These are phyloP conservation scores for Naganishia cerealis DNA, from an alignment of 1,284 basidiomycete species.

Conservation along the genomic window DNA sequence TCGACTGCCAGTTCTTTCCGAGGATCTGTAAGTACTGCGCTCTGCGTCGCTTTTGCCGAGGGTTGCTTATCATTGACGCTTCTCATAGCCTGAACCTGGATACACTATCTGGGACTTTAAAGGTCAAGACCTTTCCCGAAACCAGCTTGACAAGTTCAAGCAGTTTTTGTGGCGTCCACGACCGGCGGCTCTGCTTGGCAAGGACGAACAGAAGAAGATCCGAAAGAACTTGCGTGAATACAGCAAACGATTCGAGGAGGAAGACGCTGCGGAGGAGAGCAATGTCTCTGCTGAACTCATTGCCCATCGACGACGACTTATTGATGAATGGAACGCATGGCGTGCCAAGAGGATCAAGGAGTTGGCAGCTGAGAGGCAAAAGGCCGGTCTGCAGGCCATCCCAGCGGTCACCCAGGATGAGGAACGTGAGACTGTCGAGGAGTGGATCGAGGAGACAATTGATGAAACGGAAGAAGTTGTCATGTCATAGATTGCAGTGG, in stretches of 20 bases:
- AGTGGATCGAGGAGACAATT: constrained; percentile 85
- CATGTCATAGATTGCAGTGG: constrained; percentile 32
- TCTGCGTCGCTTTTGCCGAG: constrained; percentile 19
- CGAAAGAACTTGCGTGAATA: constrained; percentile 89
- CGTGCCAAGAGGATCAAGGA: constrained; percentile 49
- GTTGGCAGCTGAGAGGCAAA: constrained; percentile 44
- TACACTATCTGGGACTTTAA: constrained; percentile 98
- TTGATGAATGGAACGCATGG: constrained; percentile 99
- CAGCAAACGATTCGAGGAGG: constrained; percentile 90
- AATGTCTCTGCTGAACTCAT: constrained; percentile 90
- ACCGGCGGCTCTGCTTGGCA: constrained; percentile 79
- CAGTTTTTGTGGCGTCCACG: constrained; percentile 98
- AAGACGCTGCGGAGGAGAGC: constrained; percentile 92
- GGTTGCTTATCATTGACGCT: not conserved
- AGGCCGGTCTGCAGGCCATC: constrained; percentile 43
- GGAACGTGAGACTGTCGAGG: constrained; percentile 79
- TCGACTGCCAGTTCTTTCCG: constrained; percentile 95
- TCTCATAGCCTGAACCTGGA: constrained; percentile 82
- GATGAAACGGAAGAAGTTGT: constrained; percentile 84
- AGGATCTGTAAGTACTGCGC: constrained; percentile 67
- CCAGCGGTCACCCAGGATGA: constrained; percentile 56
- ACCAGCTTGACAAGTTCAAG: constrained; percentile 92
- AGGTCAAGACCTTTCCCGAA: constrained; percentile 85
- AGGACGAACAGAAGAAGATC: constrained; percentile 84
- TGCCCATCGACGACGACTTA: constrained; percentile 82